Evolutionary conservation across 2,329 filamentous ascomycete genomes (phyloP), one percentile per base, ranked within the genome.

Genomic region (Penicillium sp.): DNA sequence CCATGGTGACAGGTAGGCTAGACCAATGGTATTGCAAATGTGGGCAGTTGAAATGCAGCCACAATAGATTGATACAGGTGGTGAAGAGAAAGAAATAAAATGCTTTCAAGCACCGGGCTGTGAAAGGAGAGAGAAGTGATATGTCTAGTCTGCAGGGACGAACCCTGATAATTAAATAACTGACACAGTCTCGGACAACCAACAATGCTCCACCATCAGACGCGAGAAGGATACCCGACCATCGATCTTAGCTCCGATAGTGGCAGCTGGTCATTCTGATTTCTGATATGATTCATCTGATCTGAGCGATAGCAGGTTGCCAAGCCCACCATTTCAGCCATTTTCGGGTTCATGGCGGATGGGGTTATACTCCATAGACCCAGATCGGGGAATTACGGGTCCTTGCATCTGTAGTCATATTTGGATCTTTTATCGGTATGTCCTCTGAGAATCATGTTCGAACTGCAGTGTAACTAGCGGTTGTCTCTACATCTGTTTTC

Each of bases 1-100:
- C 67, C 73, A 75, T 75, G 41, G 47, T 64, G 55, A 57, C 55
- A 55, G 36, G 42, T 40, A 28, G 28, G n/a, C 10, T 26, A 42
- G 30, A n/a, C 8, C 28, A 31, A 28, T 35, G 17, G 35, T 53
- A n/a, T 47, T 30, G 35, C 31, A 58, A 8, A 16, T 36, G 17
- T 26, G 37, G 33, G 14, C 6, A 16, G 33, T 28, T 31, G 4
- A 9, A 41, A 35, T 22, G n/a, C 28, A 33, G 19, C 8, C 17
- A 12, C 25, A 37, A 31, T 41, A 10, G n/a, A 33, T 26, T 35
- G 33, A 49, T 35, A 14, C 31, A 42, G n/a, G 38, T 17, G 26
- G 44, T 41, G 26, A 14, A 35, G 17, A 46, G 19, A 44, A 42
- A 25, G 40, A 16, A 38, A 48, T 28, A 51, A 28, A 50, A 25